A percentile compares a stretch with the other conserved stretches of the same genome.
These are phyloP conservation scores for Pseudopithomyces chartarum DNA, from an alignment of 2,329 filamentous ascomycete genomes.

Conservation along the genomic window DNA sequence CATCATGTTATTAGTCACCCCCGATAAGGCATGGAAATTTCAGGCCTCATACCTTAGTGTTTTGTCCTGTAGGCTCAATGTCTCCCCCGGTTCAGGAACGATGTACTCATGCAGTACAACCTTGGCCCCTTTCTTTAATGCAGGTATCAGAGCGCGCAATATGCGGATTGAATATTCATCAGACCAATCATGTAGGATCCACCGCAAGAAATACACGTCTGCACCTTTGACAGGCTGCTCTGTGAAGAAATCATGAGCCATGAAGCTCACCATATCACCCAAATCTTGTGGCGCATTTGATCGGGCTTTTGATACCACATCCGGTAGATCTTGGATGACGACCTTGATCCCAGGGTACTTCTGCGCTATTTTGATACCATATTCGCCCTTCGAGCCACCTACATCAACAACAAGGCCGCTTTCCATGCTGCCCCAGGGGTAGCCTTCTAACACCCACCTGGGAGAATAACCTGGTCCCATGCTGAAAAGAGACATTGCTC, in stretches of 20 bases:
- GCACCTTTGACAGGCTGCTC: slow-evolving; percentile 9
- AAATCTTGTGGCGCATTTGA: not conserved
- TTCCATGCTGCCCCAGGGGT: not conserved
- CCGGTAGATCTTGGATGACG: slow-evolving; percentile 9
- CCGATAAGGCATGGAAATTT: not conserved
- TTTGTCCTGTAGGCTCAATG: not conserved
- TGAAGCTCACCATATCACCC: slow-evolving; percentile 1
- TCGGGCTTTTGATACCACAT: not conserved
- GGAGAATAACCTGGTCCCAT: slow-evolving; percentile 7
- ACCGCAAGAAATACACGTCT: slow-evolving; percentile 58
- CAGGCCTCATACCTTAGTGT: not conserved
- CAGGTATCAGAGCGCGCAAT: slow-evolving; percentile 10
- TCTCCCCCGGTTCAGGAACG: slow-evolving; percentile 1
- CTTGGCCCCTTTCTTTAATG: slow-evolving; percentile 1
- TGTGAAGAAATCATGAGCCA: slow-evolving; percentile 12
- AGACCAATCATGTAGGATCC: slow-evolving; percentile 60
- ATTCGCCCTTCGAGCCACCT: slow-evolving; percentile 8
- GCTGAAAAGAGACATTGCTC: slow-evolving; percentile 4
- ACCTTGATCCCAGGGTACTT: not conserved
- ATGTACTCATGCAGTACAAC: slow-evolving; percentile 11
- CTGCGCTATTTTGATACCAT: slow-evolving; percentile 2
- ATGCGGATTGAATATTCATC: slow-evolving; percentile 13
- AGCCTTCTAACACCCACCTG: slow-evolving; percentile 5
- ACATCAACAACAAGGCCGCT: slow-evolving; percentile 6
- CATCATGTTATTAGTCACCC: not conserved